Conservation (phyloP, 2,329 filamentous ascomycete genomes). For the Colletotrichum spinosum region DNA sequence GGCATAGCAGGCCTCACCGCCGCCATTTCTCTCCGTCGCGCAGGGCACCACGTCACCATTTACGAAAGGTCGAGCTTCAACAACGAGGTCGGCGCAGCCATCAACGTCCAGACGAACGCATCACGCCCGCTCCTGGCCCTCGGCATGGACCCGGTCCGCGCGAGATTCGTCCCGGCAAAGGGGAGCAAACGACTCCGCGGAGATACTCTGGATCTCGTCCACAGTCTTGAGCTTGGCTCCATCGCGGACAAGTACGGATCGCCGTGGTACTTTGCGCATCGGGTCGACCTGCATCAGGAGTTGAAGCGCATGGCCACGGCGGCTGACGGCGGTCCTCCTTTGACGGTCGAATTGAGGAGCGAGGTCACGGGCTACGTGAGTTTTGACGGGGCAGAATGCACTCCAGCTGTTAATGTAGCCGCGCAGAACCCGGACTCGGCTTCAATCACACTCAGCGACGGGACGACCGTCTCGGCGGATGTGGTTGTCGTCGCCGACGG, state of each 20-base stretch:
- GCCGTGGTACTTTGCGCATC: constrained; percentile 49
- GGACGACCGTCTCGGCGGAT: constrained; percentile 46
- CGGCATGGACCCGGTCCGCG: constrained; percentile 48
- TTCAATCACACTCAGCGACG: constrained; percentile 45
- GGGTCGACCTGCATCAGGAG: constrained; percentile 54
- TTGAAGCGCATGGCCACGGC: constrained; percentile 49
- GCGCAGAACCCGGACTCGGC: constrained; percentile 41
- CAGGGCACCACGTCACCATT: constrained; percentile 48
- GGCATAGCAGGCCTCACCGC: constrained; percentile 52
- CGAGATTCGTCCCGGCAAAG: constrained; percentile 43
- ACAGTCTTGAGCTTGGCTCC: constrained; percentile 37
- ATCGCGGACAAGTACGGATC: constrained; percentile 20
- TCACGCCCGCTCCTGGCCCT: constrained; percentile 48
- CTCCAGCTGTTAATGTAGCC: not conserved
- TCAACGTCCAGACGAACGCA: constrained; percentile 53
- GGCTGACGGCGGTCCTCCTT: constrained; percentile 42
- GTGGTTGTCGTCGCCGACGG: constrained; percentile 60
- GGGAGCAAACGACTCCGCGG: constrained; percentile 35
- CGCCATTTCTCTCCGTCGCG: constrained; percentile 47
- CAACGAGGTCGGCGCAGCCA: constrained; percentile 53
- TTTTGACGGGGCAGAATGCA: not conserved
- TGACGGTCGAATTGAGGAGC: constrained; percentile 40
- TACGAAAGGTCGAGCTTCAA: constrained; percentile 51
- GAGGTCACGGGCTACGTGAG: constrained; percentile 45
- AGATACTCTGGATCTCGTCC: constrained; percentile 18